These are phyloP conservation scores for Calvatia gigantea DNA, from an alignment of 768 basidiomycete species.

Conservation along the genomic window DNA sequence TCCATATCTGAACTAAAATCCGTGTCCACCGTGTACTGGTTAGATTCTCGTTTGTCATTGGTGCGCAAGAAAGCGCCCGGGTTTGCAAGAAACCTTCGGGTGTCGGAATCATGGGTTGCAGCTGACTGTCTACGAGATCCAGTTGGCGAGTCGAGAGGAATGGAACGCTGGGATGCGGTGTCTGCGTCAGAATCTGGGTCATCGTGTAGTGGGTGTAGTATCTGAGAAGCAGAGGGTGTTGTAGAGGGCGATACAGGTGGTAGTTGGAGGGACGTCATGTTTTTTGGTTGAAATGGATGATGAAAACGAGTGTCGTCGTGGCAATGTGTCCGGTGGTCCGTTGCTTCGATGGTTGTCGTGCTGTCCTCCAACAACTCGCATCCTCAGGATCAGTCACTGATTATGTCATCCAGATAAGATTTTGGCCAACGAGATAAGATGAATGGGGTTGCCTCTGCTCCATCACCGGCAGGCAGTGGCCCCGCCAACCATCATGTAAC, in stretches of 20 bases:
- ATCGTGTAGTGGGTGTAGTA: constrained; percentile 28
- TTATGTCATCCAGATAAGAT: neutral
- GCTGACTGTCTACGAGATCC: constrained; percentile 32
- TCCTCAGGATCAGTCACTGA: neutral
- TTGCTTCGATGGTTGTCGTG: neutral
- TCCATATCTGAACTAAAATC: constrained; percentile 53
- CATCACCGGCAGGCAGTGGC: neutral
- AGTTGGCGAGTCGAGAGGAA: constrained; percentile 66
- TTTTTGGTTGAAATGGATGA: neutral
- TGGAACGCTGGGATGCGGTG: constrained; percentile 76
- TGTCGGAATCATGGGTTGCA: constrained; percentile 11
- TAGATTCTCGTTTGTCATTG: constrained; percentile 10
- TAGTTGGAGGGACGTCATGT: constrained; percentile 24
- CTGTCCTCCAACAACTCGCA: neutral
- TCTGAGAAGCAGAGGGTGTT: constrained; percentile 21
- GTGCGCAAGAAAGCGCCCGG: constrained; percentile 5
- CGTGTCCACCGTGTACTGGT: constrained; percentile 45
- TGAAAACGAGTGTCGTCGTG: neutral
- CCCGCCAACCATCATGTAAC: neutral
- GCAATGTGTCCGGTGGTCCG: neutral
- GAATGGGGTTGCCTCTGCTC: neutral
- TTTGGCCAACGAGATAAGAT: neutral
- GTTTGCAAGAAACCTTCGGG: constrained; percentile 7
- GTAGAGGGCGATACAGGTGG: constrained; percentile 32
- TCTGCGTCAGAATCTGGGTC: constrained; percentile 57